Conservation (phyloP, 1,284 basidiomycete species). For the Amylostereum areolatum region DNA sequence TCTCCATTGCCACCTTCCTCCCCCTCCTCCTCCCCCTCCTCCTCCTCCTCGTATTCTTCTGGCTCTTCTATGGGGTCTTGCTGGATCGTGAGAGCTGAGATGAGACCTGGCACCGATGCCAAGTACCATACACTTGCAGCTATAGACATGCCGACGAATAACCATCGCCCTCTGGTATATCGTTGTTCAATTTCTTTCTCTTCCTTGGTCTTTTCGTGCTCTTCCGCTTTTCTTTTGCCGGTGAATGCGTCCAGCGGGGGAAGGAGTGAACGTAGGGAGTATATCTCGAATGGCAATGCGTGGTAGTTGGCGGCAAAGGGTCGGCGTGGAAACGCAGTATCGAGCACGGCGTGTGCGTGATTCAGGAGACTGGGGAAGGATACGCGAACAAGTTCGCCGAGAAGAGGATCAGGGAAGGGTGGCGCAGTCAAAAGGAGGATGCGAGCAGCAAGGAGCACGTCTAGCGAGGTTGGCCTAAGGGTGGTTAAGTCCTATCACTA, state of each 20-base stretch:
- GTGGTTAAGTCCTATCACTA: neutral
- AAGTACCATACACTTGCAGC: constrained; percentile 10
- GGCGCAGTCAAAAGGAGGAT: constrained; percentile 53
- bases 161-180: constrained; percentile 13
- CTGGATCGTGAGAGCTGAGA: constrained; percentile 2
- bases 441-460: constrained; percentile 62
- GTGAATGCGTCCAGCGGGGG: constrained; percentile 7
- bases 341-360: constrained; percentile 49
- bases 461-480: constrained; percentile 52
- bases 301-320: constrained; percentile 12
- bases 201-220: constrained; percentile 8
- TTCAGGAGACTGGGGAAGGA: constrained; percentile 50
- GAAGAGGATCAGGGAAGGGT: constrained; percentile 53
- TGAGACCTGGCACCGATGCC: constrained; percentile 8
- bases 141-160: constrained; percentile 9
- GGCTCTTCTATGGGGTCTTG: constrained; percentile 7
- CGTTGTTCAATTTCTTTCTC: constrained; percentile 1
- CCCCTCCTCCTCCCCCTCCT: constrained; percentile 14
- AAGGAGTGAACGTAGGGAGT: constrained; percentile 10
- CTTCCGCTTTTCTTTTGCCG: constrained; percentile 4
- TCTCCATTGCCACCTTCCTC: constrained; percentile 11
- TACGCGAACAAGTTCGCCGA: constrained; percentile 46
- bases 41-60: constrained; percentile 27
- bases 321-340: constrained; percentile 20
- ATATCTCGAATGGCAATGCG: constrained; percentile 17